Base-by-base conservation (phyloP, 1,139 yeast species). In the Eremothecium gossypii region DNA sequence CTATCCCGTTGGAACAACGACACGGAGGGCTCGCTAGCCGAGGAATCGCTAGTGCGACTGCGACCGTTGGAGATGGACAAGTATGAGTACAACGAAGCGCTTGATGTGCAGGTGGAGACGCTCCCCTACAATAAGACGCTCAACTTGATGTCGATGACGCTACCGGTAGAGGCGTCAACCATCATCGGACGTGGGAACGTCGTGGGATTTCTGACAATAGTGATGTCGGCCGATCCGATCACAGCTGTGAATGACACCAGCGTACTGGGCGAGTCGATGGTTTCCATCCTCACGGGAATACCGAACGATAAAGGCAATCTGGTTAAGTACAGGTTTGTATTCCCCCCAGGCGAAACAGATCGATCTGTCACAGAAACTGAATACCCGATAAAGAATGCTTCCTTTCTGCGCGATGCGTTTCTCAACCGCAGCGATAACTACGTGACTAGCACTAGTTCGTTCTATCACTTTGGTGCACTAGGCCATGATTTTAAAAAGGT, bases 161-260 rank as follows among this genome's bases (percentile, higher is more conserved):
- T 86, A 6, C 93, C 96, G 0, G 74, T 87, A 1, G 76, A 86
- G 11, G 82, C 83, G 55, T 71, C 81, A 10, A 83, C 95, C 4
- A 80, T 85, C 23, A 67, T 84, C 40, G 63, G 82, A 23, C 65
- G 72, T 27, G 65, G 72, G 12, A 78, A 83, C 2, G 67, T 83
- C 4, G 74, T 81, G 1, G 96, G 96, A 0, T 87, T 77, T 60
- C 54, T 86, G 36, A 73, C 94, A 0, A 73, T 84, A 6, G 64
- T 84, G 1, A 71, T 83, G 51, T 69, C 71, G 47, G 84, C 91
- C 0, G 67, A 68, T 28, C 63, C 73, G 27, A 63, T 84, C 38
- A 68, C 68, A 47, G 49, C 61, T 8, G 75, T 83, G 1, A 68
- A 73, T 46, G 77, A 72, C 43, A 64, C 74, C 1, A 63, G 74